Base-by-base conservation (phyloP, 1,284 basidiomycete genomes). In the Ganoderma lucidum region DNA sequence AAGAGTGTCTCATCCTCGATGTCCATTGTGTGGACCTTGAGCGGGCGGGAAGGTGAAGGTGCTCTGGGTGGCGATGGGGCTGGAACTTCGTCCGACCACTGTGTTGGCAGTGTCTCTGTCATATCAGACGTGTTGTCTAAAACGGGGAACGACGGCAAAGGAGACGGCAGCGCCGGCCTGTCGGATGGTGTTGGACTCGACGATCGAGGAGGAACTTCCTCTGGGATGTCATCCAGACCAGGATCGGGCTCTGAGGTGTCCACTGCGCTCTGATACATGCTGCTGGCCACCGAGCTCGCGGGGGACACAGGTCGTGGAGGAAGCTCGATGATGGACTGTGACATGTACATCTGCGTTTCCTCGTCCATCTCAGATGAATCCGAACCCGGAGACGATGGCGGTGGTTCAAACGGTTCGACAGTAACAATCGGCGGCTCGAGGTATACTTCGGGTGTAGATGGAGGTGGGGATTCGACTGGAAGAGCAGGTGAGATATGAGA, bases 201-300 rank as follows among this genome's bases (percentile, higher is more conserved):
- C 32, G 64, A 42, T 8, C 42, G 61, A 4, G 64, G 37, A 8
- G 44, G 41, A 6, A 68, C 63, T 39, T 71, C 65, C 32, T 71
- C 72, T 5, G 70, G 70, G 28, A 70, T 64, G 61, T 71, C 67
- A 8, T 66, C 61, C 9, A 73, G 66, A 35, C 23, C 64, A 14
- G 62, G 32, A 23, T 64, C 67, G 0, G 69, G 39, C 28, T 78
- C 73, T 14, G 78, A 70, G n/a, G 80, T 81, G 17, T 90, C 90
- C 35, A 93, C 75, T 2, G 92, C 91, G 74, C 93, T 94, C 74
- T 93, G 86, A 78, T 94, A 94, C 84, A 94, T 88, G 69, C 79
- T 79, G 67, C 78, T 78, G 6, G 76, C 72, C 14, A 79, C 74
- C 23, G 79, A 77, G 60, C 82, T 83, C 32, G 84, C 74, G 5